Base-by-base conservation (phyloP, 1,139 yeast genomes). In the Saccharomycopsis phalli region DNA sequence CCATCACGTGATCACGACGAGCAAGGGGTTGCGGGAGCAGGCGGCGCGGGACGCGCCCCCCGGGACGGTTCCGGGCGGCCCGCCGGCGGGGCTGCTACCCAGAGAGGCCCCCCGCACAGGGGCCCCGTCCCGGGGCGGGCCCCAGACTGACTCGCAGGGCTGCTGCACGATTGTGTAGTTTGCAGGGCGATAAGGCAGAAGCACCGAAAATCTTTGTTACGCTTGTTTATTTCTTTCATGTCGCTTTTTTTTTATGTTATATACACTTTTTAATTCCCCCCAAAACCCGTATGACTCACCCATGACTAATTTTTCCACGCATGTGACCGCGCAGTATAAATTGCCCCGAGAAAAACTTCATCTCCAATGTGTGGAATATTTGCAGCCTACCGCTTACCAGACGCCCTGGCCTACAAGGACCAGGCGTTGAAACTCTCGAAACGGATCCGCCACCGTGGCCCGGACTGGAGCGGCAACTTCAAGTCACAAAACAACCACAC, bases 401-500 rank as follows among this genome's bases (percentile, higher is more conserved):
- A 86, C 50, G 77, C 83, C 47, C 79, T 81, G 54, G 66, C 71
- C 46, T 91, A 84, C 72, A 91, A 88, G 65, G 74, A 80, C 46
- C 79, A 78, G 59, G 97, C 97, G 37, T 71, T 91, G 50, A 93
- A 84, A 60, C 73, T 84, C 59, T 74, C 97, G 50, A 88, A 87
- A 65, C 74, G 87, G 63, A 81, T 88, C 60, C 81, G 98, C 68
- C 98, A 91, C 65, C 81, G 98, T 66, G 98, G 98, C 54, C 98
- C 98, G 51, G 98, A 91, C 66, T 91, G 98, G 98, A 76, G 88
- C 36, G 98, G 98, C 57, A 87, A 86, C 76, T 62, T 74, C 50
- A 68, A 74, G 51, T 38, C 37, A 14, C 38, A 44, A 22, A 76
- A 78, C 57, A 84, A 86, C 75, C 63, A 69, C 51, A 84, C 96